Percentiles rank a stretch among this genome's conserved stretches.
phyloP scores from a whole-genome alignment of 306 rosid species.

The Cyclanthera cordifolia region DNA sequence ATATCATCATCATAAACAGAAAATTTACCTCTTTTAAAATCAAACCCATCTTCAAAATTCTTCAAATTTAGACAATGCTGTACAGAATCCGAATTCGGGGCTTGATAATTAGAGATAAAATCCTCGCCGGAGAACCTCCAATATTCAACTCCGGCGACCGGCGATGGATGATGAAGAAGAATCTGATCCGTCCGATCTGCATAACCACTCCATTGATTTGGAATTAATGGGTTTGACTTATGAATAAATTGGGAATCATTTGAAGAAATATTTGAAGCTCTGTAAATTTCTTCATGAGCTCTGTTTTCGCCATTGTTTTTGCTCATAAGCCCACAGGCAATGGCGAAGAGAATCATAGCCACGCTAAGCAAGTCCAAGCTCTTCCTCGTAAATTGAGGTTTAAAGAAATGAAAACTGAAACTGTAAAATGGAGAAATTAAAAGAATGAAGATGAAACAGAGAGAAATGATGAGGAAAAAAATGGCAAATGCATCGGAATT shows the following conservation, averaged over 20 bases:
- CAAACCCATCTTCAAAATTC: conserved; percentile 12
- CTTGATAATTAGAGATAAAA: conserved; percentile 23
- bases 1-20: conserved; percentile 14
- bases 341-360: conserved; percentile 69
- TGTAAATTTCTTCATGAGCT: conserved; percentile 25
- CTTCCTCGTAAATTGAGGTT: conserved; percentile 54
- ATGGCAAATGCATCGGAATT: conserved; percentile 36
- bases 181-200: conserved; percentile 58
- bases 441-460: conserved; percentile 33
- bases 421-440: conserved; percentile 36
- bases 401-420: conserved; percentile 38
- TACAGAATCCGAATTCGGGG: conserved; percentile 19
- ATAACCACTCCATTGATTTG: conserved; percentile 39
- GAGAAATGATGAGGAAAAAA: conserved; percentile 29
- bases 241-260: not conserved
- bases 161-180: conserved; percentile 49
- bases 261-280: not conserved
- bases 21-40: conserved; percentile 25
- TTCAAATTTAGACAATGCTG: conserved; percentile 22
- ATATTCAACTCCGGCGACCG: conserved; percentile 34
- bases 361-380: conserved; percentile 68
- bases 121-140: conserved; percentile 52
- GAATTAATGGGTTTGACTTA: conserved; percentile 33
- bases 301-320: conserved; percentile 22
- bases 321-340: conserved; percentile 68